Conservation (phyloP, 176 grass and related monocot species). For the Cocos nucifera region DNA sequence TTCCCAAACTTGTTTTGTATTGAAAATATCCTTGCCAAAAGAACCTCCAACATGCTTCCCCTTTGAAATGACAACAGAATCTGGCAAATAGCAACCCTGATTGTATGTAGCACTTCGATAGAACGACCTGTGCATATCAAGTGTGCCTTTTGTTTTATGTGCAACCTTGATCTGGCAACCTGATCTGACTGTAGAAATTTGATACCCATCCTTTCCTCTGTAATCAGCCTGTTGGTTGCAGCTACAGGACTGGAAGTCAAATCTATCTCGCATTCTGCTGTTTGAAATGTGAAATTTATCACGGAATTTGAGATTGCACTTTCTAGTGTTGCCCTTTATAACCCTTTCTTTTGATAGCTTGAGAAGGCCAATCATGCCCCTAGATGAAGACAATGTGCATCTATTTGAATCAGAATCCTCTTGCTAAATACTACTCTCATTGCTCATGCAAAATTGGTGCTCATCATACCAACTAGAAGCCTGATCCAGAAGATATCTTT, state of each 20-base stretch:
- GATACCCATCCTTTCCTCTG: slow-evolving; percentile 21
- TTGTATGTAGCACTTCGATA: slow-evolving; percentile 39
- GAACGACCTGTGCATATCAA: slow-evolving; percentile 41
- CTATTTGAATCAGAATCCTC: slow-evolving; percentile 7
- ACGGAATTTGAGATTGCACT: slow-evolving; percentile 16
- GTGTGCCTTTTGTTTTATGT: slow-evolving; percentile 24
- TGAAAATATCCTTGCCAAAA: slow-evolving; percentile 43
- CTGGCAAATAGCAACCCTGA: slow-evolving; percentile 20
- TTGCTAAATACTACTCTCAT: not conserved
- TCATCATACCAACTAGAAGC: slow-evolving; percentile 38
- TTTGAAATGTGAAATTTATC: slow-evolving; percentile 28
- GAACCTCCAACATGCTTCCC: slow-evolving; percentile 34
- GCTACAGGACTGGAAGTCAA: slow-evolving; percentile 47
- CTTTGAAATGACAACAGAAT: slow-evolving; percentile 32
- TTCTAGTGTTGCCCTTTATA: slow-evolving; percentile 37
- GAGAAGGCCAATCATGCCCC: slow-evolving; percentile 31
- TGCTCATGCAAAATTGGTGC: not conserved
- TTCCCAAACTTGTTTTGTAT: slow-evolving; percentile 85
- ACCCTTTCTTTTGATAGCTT: slow-evolving; percentile 39
- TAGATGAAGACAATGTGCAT: slow-evolving; percentile 1
- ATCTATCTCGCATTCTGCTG: slow-evolving; percentile 48
- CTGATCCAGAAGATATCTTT: slow-evolving; percentile 38
- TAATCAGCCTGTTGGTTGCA: slow-evolving; percentile 35
- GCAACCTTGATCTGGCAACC: slow-evolving; percentile 45
- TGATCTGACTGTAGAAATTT: slow-evolving; percentile 21